Percentiles rank a stretch among this genome's conserved stretches.
Evolutionary conservation across 23 red algal species (phyloP).

Genomic region (Gracilaria caudata): DNA sequence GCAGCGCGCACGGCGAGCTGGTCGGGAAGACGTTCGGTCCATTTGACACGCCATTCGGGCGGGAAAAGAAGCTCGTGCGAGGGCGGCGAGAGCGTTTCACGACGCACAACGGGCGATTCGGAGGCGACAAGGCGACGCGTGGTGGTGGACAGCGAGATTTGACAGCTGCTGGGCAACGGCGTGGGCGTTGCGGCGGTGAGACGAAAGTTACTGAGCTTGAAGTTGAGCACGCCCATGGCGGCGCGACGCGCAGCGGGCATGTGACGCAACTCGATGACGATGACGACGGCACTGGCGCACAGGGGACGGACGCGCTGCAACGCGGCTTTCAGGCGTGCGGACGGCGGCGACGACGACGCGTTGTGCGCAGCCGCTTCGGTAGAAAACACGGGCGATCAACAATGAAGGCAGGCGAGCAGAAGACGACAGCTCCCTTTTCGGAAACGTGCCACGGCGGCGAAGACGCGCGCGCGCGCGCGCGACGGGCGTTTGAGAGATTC

Average conservation of each 20-base stretch:
- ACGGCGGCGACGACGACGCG: no score
- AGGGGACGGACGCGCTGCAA: no score
- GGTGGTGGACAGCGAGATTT: constrained; percentile 13
- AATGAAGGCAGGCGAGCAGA: no score
- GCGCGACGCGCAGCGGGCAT: background rate
- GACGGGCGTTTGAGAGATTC: background rate
- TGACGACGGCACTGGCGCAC: background rate
- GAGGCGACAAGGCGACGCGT: constrained; percentile 26
- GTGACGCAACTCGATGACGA: background rate
- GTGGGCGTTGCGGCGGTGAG: constrained; percentile 25
- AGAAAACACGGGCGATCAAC: no score
- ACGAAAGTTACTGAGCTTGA: constrained; percentile 46
- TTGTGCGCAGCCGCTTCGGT: no score
- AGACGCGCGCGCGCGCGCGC: background rate
- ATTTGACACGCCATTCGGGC: constrained; percentile 26
- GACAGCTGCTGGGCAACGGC: constrained; percentile 12
- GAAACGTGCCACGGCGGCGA: background rate
- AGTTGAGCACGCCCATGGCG: constrained; percentile 50
- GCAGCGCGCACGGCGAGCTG: constrained; percentile 41
- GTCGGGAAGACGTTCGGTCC: constrained; percentile 55
- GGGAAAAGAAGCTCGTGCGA: constrained; percentile 45
- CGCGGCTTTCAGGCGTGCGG: no score
- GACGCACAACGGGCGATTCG: constrained; percentile 1
- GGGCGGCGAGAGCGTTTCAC: background rate
- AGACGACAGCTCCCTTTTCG: no score